These are phyloP conservation scores for Melampsora larici-populina DNA, from an alignment of 1,284 basidiomycete species.

Conservation along the genomic window DNA sequence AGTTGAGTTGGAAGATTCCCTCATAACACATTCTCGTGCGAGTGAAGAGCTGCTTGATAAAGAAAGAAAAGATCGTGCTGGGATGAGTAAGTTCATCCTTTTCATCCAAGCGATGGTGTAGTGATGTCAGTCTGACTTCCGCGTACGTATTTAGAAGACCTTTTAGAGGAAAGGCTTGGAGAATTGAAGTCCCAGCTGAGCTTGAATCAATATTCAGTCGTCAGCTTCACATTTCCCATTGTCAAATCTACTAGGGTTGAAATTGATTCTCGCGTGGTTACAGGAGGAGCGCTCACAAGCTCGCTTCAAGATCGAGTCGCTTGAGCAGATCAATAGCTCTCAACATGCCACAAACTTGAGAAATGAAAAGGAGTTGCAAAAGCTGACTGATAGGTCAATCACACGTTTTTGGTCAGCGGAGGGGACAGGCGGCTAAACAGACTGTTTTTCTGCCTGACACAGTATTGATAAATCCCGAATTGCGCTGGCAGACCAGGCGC, in stretches of 20 bases:
- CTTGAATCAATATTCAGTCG: no score
- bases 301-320: not conserved
- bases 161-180: no score
- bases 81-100: not conserved
- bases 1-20: not conserved
- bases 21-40: not conserved
- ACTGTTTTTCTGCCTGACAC: not conserved
- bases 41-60: not conserved
- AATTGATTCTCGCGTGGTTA: not conserved
- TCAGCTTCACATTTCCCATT: no score
- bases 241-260: no score
- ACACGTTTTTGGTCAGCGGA: no score
- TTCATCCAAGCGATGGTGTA: no score
- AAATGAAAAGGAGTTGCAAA: not conserved
- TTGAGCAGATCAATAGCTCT: not conserved
- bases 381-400: not conserved
- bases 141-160: no score
- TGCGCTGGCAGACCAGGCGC: not conserved
- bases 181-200: no score
- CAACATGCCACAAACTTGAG: not conserved
- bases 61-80: not conserved
- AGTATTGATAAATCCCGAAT: not conserved
- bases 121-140: no score
- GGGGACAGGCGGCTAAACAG: no score
- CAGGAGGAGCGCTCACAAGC: not conserved